Evolutionary conservation across 345 rosid species (phyloP), one percentile per base, ranked within the genome.

Genomic region (Lenwebbia sp.): DNA sequence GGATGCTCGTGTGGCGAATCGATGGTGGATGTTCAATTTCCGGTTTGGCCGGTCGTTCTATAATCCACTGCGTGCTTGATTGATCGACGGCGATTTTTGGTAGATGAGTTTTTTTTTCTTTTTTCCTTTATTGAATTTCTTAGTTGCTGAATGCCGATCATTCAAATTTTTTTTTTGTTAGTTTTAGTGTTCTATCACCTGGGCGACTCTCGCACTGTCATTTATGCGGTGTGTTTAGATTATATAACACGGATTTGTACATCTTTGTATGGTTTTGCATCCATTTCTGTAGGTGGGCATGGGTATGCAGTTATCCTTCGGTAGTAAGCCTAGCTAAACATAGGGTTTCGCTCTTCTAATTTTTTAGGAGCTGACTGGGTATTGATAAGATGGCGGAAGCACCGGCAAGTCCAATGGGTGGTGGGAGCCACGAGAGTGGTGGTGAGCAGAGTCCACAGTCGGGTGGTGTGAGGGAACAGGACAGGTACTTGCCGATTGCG

Each of bases 391-490:
- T 94, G 89, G 92, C 90, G 83, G 94, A 90, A 86, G 95, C 88
- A 75, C 95, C 93, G 83, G 89, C 87, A 41, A 94, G 95, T 86
- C 95, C 98, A 13, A 95, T 93, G 53, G 94, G 88, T 50, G 85
- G 88, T 25, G 88, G 86, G n/a, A 87, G 88, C 84, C 86, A 84
- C 78, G 88, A 87, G 37, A 87, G 95, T 17, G 98, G 98, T 85
- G 98, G 99, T 76, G 99, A 97, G 53, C 99, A 91, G 44, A 96
- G 99, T 60, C 99, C 98, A 6, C 91, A 92, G 87, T 92, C 96
- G 5, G 82, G 70, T n/a, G 85, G 85, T 83, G 96, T 94, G 21
- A 94, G 97, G 30, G 99, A 96, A 90, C 99, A 97, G 88, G 99
- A 96, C 41, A 90, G 99, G 92, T 97, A 88, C 17, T 94, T 97